phyloP scores from a whole-genome alignment of 805 yeast species.

The Candida awuae region DNA sequence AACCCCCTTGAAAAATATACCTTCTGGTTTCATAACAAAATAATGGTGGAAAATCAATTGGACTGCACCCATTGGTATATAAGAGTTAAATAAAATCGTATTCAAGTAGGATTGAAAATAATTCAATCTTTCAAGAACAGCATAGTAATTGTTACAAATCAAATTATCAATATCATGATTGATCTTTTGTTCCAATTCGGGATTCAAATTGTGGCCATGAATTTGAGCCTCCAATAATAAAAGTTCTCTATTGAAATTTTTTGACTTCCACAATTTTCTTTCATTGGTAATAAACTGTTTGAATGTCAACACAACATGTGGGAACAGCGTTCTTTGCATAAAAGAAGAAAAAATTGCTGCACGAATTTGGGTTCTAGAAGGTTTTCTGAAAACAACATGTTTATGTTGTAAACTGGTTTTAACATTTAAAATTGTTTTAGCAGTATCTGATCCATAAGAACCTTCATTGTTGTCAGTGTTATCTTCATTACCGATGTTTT shows the following conservation, averaged over 20 bases:
- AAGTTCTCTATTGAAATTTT: neutral
- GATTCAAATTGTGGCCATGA: neutral
- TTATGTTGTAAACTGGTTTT: neutral
- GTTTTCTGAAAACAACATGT: constrained; percentile 4
- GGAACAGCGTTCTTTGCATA: neutral
- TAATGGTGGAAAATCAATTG: constrained; percentile 6
- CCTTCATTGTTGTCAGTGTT: neutral
- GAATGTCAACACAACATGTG: neutral
- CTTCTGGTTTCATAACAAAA: constrained; percentile 4
- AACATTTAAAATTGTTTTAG: constrained; percentile 1
- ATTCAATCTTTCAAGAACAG: constrained; percentile 12
- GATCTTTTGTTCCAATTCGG: neutral
- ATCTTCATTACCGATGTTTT: no score
- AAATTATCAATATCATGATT: constrained; percentile 1
- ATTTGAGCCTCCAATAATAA: neutral
- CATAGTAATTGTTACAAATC: constrained; percentile 8
- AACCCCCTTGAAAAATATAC: constrained; percentile 7
- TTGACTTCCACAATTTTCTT: constrained; percentile 5
- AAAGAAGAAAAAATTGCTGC: neutral
- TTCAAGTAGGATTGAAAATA: constrained; percentile 13
- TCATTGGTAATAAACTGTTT: constrained; percentile 3
- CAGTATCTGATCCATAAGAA: neutral
- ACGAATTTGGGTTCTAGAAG: constrained; percentile 5
- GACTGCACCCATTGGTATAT: constrained; percentile 11
- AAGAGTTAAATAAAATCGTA: constrained; percentile 6